Evolutionary conservation across 345 rosid genomes (phyloP), one percentile per base, ranked within the genome.

Genomic region (Eucalyptus dawsonii): DNA sequence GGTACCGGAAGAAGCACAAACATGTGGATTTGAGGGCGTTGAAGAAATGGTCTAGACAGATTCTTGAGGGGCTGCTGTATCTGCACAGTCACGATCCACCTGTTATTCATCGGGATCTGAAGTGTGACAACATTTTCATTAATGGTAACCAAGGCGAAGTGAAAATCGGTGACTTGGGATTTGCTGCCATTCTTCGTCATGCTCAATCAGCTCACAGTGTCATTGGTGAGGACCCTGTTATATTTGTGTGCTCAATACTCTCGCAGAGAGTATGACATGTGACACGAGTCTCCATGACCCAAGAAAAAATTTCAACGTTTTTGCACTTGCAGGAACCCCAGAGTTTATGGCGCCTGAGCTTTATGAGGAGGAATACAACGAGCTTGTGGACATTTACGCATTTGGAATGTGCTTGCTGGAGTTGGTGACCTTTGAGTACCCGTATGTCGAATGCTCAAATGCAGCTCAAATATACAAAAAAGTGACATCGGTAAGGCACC

Each of bases 271-370:
- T 76, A 19, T 72, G 81, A 37, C 47, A 40, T 2, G 9, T 22
- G 47, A 6, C 47, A 40, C 9, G 15, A 10, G 85, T 76, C 85
- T 40, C 85, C 47, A 40, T 76, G 85, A 40, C 85, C 85, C 16
- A 40, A 76, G 54, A 49, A 86, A 83, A 29, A 34, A 80, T 37
- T 54, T 86, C n/a, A n/a, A 29, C 1, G 0, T 67, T 51, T 21
- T 53, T 69, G 81, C 76, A 88, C 22, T 86, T 85, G 65, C 87
- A 97, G 99, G 99, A 87, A 98, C 99, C 86, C 99, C 99, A 27
- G 99, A 96, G 54, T 98, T 96, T 91, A 98, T 98, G 99, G 99
- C 99, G 9, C 99, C 99, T 2, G 99, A 98, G 92, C 97, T 98
- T 88, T 97, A 98, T 65, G 99, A 98, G 89, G 99, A 98, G 90